Base-by-base conservation (phyloP, 768 basidiomycete species). In the Agrocybe praecox region DNA sequence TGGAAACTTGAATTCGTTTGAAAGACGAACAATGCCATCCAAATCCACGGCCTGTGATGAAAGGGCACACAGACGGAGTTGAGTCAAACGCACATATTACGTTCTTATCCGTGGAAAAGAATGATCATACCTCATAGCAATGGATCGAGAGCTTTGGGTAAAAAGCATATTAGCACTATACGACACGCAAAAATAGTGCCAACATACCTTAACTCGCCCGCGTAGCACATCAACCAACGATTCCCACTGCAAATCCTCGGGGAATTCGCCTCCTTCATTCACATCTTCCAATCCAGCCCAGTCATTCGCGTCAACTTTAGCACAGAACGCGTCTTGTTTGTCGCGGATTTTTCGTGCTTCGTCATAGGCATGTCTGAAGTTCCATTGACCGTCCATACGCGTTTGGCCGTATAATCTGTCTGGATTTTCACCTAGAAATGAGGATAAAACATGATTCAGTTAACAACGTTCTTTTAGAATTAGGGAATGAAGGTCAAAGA, bases 1-100 rank as follows among this genome's bases (percentile, higher is more conserved):
- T 0, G 86, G 82, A 72, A 90, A 90, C 58, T 90, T 75, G 75
- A 92, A 94, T 60, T 94, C 91, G 69, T 93, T 90, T 10, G 89
- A 84, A 2, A 93, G 75, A 51, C 89, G 77, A 55, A 89, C 80
- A 42, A 89, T 78, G 26, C 74, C 78, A 51, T 89, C 87, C n/a
- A 89, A 68, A 69, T 90, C 88, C 6, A 86, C 85, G 0, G 86
- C 86, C 75, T 89, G 17, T 29, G 9, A 29, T 29, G 26, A 4
- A 9, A 29, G 26, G 5, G 26, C 4, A 4, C 4, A 29, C 5
- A 29, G 0, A 6, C 26, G 33, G n/a, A 17, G 2, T 6, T 6
- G 11, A 52, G 29, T 22, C 15, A 24, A 32, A 7, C 12, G 21
- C 24, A 18, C 23, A n/a, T 9, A 23, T 17, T 18, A n/a, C n/a